Conservation (phyloP, 768 basidiomycete species). For the Peribolospora kevripleyi region DNA sequence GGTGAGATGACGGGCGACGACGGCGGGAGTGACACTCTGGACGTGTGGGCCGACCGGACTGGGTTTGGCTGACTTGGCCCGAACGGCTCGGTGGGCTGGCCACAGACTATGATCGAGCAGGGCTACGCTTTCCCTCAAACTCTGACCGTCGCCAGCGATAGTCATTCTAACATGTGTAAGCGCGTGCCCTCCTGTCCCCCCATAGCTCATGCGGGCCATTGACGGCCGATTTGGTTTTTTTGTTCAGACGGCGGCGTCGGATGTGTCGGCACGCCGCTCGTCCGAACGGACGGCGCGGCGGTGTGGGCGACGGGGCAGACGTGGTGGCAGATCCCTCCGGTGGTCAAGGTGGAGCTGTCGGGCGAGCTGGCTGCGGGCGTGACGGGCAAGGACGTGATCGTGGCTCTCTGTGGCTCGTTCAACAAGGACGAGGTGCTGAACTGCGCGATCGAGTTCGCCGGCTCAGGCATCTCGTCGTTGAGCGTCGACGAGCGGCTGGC, state of each 20-base stretch:
- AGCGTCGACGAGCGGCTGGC: slow-evolving; percentile 79
- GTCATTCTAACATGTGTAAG: slow-evolving; percentile 44
- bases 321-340: slow-evolving; percentile 98
- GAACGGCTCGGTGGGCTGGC: too few species aligned
- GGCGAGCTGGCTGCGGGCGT: slow-evolving; percentile 67
- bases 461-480: slow-evolving; percentile 55
- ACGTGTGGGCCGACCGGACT: too few species aligned
- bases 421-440: slow-evolving; percentile 93
- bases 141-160: slow-evolving; percentile 41
- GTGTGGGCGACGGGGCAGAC: slow-evolving; percentile 97
- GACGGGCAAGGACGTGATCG: slow-evolving; percentile 93
- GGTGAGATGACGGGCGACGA: background rate
- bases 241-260: slow-evolving; percentile 59
- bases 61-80: too few species aligned
- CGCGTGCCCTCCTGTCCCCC: background rate
- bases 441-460: slow-evolving; percentile 84
- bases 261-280: slow-evolving; percentile 89
- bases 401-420: slow-evolving; percentile 85
- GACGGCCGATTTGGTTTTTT: background rate
- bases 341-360: slow-evolving; percentile 77
- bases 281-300: slow-evolving; percentile 73
- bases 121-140: slow-evolving; percentile 93
- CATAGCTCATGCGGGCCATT: background rate
- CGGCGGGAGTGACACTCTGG: too few species aligned
- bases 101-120: slow-evolving; percentile 63